Conservation (phyloP, 2,329 filamentous ascomycete genomes). For the Aspergillus jensenii region DNA sequence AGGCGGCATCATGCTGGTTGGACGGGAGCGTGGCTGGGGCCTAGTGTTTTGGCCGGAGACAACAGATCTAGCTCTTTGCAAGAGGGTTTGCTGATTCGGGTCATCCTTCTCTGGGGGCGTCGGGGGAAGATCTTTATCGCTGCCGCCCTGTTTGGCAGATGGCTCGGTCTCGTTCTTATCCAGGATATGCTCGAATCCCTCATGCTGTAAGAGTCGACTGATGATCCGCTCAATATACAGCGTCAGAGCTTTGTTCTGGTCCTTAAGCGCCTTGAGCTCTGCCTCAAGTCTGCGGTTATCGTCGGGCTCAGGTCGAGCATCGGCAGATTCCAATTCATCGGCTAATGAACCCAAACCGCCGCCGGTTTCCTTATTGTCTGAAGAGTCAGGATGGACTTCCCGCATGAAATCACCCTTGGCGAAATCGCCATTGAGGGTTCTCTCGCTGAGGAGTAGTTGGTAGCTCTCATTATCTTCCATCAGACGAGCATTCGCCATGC, state of each 20-base stretch:
- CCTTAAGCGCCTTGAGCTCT: slow-evolving; percentile 77
- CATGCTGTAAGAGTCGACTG: slow-evolving; percentile 86
- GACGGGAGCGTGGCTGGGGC: slow-evolving; percentile 46
- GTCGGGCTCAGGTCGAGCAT: slow-evolving; percentile 62
- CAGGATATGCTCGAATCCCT: slow-evolving; percentile 91
- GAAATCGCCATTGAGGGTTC: slow-evolving; percentile 93
- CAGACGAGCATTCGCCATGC: slow-evolving; percentile 91
- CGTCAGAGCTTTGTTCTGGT: slow-evolving; percentile 95
- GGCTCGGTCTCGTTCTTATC: slow-evolving; percentile 67
- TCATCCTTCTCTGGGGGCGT: slow-evolving; percentile 61
- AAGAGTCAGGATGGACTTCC: slow-evolving; percentile 38
- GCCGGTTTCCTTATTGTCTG: slow-evolving; percentile 46
- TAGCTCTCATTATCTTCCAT: slow-evolving; percentile 99
- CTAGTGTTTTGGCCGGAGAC: slow-evolving; percentile 45
- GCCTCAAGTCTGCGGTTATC: slow-evolving; percentile 67
- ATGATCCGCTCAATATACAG: slow-evolving; percentile 99
- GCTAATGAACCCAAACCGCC: slow-evolving; percentile 63
- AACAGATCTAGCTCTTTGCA: slow-evolving; percentile 62
- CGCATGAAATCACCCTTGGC: slow-evolving; percentile 77
- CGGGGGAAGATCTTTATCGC: slow-evolving; percentile 81
- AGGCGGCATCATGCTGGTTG: slow-evolving; percentile 44
- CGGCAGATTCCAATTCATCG: slow-evolving; percentile 78
- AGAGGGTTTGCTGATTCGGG: slow-evolving; percentile 46
- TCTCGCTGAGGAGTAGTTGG: slow-evolving; percentile 89
- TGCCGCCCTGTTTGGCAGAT: slow-evolving; percentile 25